Conservation (phyloP, 1,284 basidiomycete species). For the Peniophora sp. region DNA sequence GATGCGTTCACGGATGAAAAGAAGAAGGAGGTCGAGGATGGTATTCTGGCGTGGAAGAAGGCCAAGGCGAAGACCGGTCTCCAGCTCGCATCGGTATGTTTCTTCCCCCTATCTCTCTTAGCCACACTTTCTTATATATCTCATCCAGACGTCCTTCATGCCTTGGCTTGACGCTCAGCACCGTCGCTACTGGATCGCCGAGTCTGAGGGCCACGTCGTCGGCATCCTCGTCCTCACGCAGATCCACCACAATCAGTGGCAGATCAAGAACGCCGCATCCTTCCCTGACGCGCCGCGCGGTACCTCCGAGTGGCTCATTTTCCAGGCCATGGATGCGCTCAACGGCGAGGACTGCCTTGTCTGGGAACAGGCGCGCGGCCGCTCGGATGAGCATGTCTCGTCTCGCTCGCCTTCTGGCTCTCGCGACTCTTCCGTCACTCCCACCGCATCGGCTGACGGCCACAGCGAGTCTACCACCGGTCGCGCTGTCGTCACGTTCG, state of each 20-base stretch:
- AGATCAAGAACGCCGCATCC: slow-evolving; percentile 38
- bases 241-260: slow-evolving; percentile 27
- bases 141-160: slow-evolving; percentile 12
- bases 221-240: slow-evolving; percentile 36
- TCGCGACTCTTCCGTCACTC: no score
- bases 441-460: background rate
- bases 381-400: slow-evolving; percentile 3
- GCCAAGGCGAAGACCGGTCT: slow-evolving; percentile 24
- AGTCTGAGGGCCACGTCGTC: slow-evolving; percentile 14
- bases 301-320: slow-evolving; percentile 38
- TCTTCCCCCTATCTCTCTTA: background rate
- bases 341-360: slow-evolving; percentile 16
- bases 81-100: slow-evolving; percentile 31
- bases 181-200: slow-evolving; percentile 1
- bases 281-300: slow-evolving; percentile 38
- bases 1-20: slow-evolving; percentile 26
- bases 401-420: background rate
- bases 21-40: slow-evolving; percentile 27
- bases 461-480: background rate
- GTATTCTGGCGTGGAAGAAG: slow-evolving; percentile 31
- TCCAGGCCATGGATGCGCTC: slow-evolving; percentile 29
- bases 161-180: background rate
- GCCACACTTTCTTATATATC: background rate
- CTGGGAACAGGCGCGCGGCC: slow-evolving; percentile 1
- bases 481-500: slow-evolving; percentile 30